These are phyloP conservation scores for Sugiyamaella xylanicola DNA, from an alignment of 1,139 yeast species.

Conservation along the genomic window DNA sequence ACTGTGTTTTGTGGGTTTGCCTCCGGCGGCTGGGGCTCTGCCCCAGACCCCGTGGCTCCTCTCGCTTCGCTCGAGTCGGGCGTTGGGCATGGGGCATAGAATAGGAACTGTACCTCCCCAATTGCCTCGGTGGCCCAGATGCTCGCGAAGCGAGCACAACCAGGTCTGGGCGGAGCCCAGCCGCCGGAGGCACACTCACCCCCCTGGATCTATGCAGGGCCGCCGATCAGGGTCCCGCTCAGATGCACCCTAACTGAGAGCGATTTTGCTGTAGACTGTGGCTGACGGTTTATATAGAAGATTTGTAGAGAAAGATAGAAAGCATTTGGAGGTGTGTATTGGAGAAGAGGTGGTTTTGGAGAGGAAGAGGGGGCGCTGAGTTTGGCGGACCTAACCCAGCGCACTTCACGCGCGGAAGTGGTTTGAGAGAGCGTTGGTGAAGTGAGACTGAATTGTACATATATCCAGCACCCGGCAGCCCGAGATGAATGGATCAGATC, in stretches of 20 bases:
- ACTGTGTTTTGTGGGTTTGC: neutral
- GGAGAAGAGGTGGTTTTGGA: too few species aligned
- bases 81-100: too few species aligned
- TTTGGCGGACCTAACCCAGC: neutral
- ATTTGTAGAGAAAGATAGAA: too few species aligned
- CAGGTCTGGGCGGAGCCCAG: constrained; percentile 10
- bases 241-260: neutral
- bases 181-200: constrained; percentile 4
- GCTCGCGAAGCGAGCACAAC: neutral
- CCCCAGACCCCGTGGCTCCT: neutral
- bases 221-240: constrained; percentile 7
- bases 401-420: neutral
- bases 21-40: neutral
- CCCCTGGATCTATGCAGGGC: neutral
- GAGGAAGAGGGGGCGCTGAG: too few species aligned
- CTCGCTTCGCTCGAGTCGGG: neutral
- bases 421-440: neutral
- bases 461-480: too few species aligned
- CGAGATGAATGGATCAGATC: constrained; percentile 34
- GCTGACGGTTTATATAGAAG: too few species aligned
- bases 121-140: too few species aligned
- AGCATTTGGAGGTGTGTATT: too few species aligned
- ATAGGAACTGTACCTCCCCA: too few species aligned
- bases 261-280: too few species aligned
- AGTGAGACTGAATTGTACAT: too few species aligned